Base-by-base conservation (phyloP, 2,329 filamentous ascomycete species). In the Talaromyces sp. region DNA sequence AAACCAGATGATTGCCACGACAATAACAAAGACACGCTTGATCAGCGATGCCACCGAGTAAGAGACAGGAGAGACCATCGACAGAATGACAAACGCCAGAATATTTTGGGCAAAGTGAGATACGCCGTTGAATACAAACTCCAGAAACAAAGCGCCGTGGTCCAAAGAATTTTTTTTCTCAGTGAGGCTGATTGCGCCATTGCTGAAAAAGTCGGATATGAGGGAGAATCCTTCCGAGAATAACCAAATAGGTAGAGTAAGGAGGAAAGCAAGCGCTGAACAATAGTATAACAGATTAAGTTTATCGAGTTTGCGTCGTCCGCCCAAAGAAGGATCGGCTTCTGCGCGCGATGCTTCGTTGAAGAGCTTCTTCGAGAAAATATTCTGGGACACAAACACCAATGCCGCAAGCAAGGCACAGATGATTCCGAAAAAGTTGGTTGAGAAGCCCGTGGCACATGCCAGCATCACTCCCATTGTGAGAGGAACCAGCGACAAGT, bases 81-180 rank as follows among this genome's bases (percentile, higher is more conserved):
- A 97, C 6, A 99, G 83, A 5, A 99, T 84, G 25, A 97, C 84
- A 75, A 99, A 99, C 0, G 95, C 95, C 63, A 99, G 85, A 62
- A 99, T 96, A 74, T 96, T 97, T 74, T 99, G 95, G 17, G 88
- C 91, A 77, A 98, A 99, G 78, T 99, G 95, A 75, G 96, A 97
- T 3, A 92, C 89, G 64, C 95, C 95, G 77, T 99, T 99, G 84
- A 99, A 98, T 61, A 98, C 77, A 76, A 96, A 98, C 75, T 99
- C 95, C n/a, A 96, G 73, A 1, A 83, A 76, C 7, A 90, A 78
- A 8, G 83, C 80, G 58, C 86, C 85, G 72, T 89, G 86, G 67
- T 88, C 86, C 63, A 87, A 79, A 2, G 91, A 87, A 29, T 90
- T 92, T 67, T 93, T 89, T 69, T 91, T 90, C 71, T 91, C 89